These are phyloP conservation scores for Helenozyma rhizophorensis DNA, from an alignment of 805 yeast genomes.

Conservation along the genomic window DNA sequence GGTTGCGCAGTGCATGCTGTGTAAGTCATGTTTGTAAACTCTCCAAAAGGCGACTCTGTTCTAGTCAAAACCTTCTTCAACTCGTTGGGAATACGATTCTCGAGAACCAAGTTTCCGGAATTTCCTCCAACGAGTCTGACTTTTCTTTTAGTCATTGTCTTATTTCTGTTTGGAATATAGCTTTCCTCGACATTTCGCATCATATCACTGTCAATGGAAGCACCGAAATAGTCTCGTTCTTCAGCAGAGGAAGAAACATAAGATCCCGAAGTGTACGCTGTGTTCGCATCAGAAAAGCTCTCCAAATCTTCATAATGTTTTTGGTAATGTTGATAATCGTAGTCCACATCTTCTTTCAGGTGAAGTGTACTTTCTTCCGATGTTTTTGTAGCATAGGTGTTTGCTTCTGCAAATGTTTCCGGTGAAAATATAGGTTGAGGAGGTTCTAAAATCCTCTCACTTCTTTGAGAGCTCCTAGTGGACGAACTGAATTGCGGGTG, in stretches of 20 bases:
- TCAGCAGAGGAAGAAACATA: constrained; percentile 18
- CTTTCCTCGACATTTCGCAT: constrained; percentile 41
- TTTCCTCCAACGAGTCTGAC: constrained; percentile 59
- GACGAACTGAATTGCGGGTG: constrained; percentile 24
- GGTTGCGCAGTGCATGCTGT: constrained; percentile 96
- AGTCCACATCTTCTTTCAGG: constrained; percentile 17
- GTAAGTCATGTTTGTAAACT: constrained; percentile 92
- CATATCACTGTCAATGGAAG: constrained; percentile 43
- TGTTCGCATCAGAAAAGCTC: constrained; percentile 32
- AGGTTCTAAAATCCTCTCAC: constrained; percentile 53
- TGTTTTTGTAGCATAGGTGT: constrained; percentile 21
- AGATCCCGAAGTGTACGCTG: constrained; percentile 24
- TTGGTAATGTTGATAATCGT: constrained; percentile 34
- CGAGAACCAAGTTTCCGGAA: constrained; percentile 80
- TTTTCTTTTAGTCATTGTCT: constrained; percentile 65
- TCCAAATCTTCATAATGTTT: constrained; percentile 31
- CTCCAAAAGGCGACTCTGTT: constrained; percentile 74
- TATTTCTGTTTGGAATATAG: constrained; percentile 58
- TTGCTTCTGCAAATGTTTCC: constrained; percentile 59
- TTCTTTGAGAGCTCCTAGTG: constrained; percentile 31
- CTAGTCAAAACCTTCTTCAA: constrained; percentile 79
- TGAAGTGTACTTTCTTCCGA: constrained; percentile 32
- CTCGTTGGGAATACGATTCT: constrained; percentile 92
- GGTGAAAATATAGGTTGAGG: constrained; percentile 67
- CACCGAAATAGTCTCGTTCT: constrained; percentile 39